Evolutionary conservation across 768 basidiomycete genomes (phyloP).

Genomic region (Termitomyces sp.): DNA sequence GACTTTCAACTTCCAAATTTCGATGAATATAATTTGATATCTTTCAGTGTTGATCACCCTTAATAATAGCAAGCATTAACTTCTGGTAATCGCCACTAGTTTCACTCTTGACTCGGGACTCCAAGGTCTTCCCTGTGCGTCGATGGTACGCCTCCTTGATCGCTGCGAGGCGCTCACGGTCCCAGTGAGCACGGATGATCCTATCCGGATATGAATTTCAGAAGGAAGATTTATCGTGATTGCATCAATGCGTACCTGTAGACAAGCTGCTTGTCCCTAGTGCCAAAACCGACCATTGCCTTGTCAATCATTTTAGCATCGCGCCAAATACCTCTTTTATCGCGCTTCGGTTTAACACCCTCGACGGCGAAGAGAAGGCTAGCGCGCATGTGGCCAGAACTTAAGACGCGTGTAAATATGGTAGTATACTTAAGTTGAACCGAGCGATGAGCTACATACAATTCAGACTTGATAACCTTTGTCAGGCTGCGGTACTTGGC

Average conservation of each 20-base stretch:
- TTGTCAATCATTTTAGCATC: slow-evolving; percentile 51
- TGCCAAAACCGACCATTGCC: slow-evolving; percentile 51
- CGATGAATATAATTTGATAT: not conserved
- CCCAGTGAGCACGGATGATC: slow-evolving; percentile 51
- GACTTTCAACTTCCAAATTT: too few relatives aligned
- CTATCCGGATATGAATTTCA: slow-evolving; percentile 17
- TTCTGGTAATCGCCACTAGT: slow-evolving; percentile 48
- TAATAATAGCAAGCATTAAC: slow-evolving; percentile 25
- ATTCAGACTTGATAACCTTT: slow-evolving; percentile 36
- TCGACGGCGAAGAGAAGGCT: slow-evolving; percentile 46
- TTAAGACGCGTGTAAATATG: slow-evolving; percentile 5
- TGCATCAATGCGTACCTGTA: slow-evolving; percentile 18
- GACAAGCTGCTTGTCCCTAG: slow-evolving; percentile 44
- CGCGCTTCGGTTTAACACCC: slow-evolving; percentile 42
- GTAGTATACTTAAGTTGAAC: not conserved
- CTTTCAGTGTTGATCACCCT: not conserved
- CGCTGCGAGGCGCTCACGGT: slow-evolving; percentile 37
- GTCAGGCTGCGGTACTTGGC: slow-evolving; percentile 32
- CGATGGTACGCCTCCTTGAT: slow-evolving; percentile 46
- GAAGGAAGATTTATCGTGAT: not conserved
- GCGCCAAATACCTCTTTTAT: slow-evolving; percentile 44
- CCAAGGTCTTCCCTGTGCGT: slow-evolving; percentile 39
- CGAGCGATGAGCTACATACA: slow-evolving; percentile 20
- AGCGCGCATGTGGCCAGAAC: slow-evolving; percentile 40
- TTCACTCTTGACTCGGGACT: slow-evolving; percentile 43